A percentile compares a stretch with the other conserved stretches of the same genome.
Evolutionary conservation across 2,329 filamentous ascomycete genomes (phyloP).

Genomic region (Mycosphaerelloides madeirae): DNA sequence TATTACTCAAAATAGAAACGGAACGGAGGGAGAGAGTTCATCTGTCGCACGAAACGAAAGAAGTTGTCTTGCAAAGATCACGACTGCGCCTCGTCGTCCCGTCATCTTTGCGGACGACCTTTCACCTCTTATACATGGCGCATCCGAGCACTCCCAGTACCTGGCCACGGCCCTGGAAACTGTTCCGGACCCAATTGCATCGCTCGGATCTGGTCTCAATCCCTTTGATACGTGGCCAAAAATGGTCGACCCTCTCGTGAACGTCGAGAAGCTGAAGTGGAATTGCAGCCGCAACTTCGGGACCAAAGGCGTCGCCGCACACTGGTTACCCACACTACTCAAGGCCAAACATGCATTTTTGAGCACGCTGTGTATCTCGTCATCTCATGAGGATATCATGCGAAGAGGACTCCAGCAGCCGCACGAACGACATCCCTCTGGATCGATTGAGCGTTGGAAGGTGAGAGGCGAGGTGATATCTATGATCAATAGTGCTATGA

Average conservation of each 20-base stretch:
- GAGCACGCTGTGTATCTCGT: slow-evolving; percentile 30
- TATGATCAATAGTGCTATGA: slow-evolving; percentile 27
- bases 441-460: slow-evolving; percentile 19
- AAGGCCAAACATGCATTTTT: slow-evolving; percentile 26
- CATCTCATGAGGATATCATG: slow-evolving; percentile 33
- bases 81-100: not conserved
- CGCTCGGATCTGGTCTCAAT: slow-evolving; percentile 15
- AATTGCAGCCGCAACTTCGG: slow-evolving; percentile 24
- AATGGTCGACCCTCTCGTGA: slow-evolving; percentile 8
- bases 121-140: slow-evolving; percentile 11
- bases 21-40: no score
- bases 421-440: slow-evolving; percentile 13
- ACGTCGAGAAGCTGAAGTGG: not conserved
- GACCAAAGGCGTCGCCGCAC: slow-evolving; percentile 21
- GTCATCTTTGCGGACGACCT: slow-evolving; percentile 14
- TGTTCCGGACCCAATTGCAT: slow-evolving; percentile 13
- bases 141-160: slow-evolving; percentile 16
- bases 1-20: no score
- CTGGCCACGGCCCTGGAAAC: slow-evolving; percentile 10
- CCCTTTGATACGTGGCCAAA: slow-evolving; percentile 25
- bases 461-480: slow-evolving; percentile 22
- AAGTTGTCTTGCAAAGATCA: no score
- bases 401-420: slow-evolving; percentile 16
- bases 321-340: slow-evolving; percentile 28
- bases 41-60: no score